Evolutionary conservation across 1,139 yeast species (phyloP).

Genomic region (Hyphopichia buzzinii): DNA sequence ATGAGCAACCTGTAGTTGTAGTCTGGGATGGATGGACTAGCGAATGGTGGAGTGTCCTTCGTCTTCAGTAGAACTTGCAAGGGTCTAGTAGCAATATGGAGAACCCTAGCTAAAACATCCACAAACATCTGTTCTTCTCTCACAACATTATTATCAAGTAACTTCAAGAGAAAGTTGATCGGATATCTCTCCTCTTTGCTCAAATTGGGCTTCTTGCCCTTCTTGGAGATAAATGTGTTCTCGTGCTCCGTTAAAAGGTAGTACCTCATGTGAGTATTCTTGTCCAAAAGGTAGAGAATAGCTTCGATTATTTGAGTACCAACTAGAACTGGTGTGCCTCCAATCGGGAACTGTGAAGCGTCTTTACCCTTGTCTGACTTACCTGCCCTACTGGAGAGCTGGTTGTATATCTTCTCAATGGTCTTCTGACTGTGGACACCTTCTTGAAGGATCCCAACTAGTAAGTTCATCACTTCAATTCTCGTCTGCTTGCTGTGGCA

Average conservation of each 20-base stretch:
- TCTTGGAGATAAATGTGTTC: constrained; percentile 46
- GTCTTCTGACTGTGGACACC: constrained; percentile 63
- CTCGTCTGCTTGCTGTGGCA: constrained; percentile 80
- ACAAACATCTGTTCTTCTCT: constrained; percentile 71
- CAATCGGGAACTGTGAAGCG: constrained; percentile 47
- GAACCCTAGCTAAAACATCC: constrained; percentile 72
- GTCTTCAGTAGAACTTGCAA: constrained; percentile 48
- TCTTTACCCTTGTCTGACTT: neutral
- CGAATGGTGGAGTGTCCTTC: constrained; percentile 28
- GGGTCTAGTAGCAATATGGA: constrained; percentile 78
- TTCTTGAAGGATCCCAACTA: constrained; percentile 71
- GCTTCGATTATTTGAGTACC: constrained; percentile 81
- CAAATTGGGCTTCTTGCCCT: constrained; percentile 31
- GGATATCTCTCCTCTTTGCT: constrained; percentile 61
- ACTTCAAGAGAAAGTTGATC: constrained; percentile 60
- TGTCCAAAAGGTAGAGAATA: constrained; percentile 66
- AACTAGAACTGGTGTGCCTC: constrained; percentile 65
- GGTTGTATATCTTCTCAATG: constrained; percentile 63
- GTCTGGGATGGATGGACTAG: constrained; percentile 66
- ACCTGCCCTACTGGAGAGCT: constrained; percentile 42
- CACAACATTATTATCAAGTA: constrained; percentile 63
- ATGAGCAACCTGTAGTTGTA: constrained; percentile 62
- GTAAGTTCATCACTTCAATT: constrained; percentile 67
- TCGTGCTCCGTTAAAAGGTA: constrained; percentile 85
- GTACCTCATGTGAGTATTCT: constrained; percentile 67